Evolutionary conservation across 495 filamentous ascomycete species (phyloP), one percentile per base, ranked within the genome.

Genomic region (Neurospora discreta): DNA sequence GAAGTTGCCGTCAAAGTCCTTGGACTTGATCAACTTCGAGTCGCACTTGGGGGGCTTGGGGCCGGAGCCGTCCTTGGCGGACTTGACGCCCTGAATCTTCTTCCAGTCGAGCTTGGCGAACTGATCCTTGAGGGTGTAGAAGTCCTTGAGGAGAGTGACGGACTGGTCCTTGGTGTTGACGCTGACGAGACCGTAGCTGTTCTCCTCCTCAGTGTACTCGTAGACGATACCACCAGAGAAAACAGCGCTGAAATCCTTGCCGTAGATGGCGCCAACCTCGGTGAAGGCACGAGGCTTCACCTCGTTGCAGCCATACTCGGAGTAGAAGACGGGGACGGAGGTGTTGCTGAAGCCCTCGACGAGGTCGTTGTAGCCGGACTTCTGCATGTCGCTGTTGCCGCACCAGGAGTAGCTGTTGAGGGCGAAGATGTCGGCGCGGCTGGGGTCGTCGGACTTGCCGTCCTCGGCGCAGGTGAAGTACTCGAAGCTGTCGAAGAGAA

Each of bases 341-440:
- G 87, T 89, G 73, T 87, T 87, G 69, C 80, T 79, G 84, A 98
- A 96, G 76, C 90, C 86, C 10, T 83, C 78, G 52, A 92, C 89
- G 5, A 98, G 84, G 16, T 83, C 80, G 79, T 96, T 83, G 81
- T 93, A 98, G 73, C 89, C 85, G 3, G 90, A 88, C 67, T 86
- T 87, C 42, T 86, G 81, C 85, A 89, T 95, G 73, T 83, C 87
- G 69, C 92, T 90, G 46, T 89, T 83, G 60, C 93, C 94, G 76
- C 95, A 98, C 95, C 95, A 98, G 44, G 91, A 92, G 86, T 98
- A 98, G 71, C 89, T 92, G 88, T 98, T 98, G 72, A 98, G 85
- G 68, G 94, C 95, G 77, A 98, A 97, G 83, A 98, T 88, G 78
- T 97, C 95, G 69, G 88, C 87, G 23, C 87, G 85, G 44, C 92